These are phyloP conservation scores for Colletotrichum shisoi DNA, from an alignment of 2,329 filamentous ascomycete species.

Conservation along the genomic window DNA sequence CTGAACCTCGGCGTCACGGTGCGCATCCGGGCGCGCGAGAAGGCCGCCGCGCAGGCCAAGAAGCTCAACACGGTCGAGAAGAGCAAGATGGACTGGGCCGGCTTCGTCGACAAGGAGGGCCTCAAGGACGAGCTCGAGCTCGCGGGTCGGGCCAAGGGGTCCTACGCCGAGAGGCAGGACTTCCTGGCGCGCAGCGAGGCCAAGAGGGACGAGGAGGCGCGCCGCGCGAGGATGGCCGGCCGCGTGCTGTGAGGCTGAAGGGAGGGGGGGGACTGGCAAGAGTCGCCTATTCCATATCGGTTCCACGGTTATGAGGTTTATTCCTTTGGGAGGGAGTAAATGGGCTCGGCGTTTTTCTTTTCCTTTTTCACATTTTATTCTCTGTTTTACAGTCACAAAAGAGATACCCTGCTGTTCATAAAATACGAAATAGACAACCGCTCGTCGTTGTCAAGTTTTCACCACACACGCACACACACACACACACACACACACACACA, in stretches of 20 bases:
- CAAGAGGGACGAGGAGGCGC: conserved; percentile 67
- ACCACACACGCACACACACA: background rate
- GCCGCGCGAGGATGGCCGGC: conserved; percentile 60
- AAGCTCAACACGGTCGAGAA: conserved; percentile 77
- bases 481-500: background rate
- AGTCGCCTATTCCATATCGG: background rate
- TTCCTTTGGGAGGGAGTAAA: background rate
- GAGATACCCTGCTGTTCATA: conserved; percentile 32
- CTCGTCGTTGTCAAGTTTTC: no score
- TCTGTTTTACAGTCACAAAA: conserved; percentile 5
- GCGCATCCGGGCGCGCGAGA: conserved; percentile 57
- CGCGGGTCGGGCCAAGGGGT: conserved; percentile 70
- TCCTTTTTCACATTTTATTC: background rate
- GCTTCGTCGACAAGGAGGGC: conserved; percentile 74
- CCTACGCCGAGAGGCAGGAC: conserved; percentile 68
- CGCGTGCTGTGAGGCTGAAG: conserved; percentile 39
- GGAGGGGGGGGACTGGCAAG: background rate
- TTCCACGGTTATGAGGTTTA: background rate
- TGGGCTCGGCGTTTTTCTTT: conserved; percentile 19
- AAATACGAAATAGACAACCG: no score
- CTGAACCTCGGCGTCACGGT: conserved; percentile 65
- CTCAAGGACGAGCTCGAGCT: conserved; percentile 73
- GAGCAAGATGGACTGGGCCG: conserved; percentile 76
- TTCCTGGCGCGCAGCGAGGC: conserved; percentile 72
- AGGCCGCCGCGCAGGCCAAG: conserved; percentile 60